Percentiles rank a stretch among this genome's conserved stretches.
These are phyloP conservation scores for Boechera stricta DNA, from an alignment of 345 rosid genomes.

Conservation along the genomic window DNA sequence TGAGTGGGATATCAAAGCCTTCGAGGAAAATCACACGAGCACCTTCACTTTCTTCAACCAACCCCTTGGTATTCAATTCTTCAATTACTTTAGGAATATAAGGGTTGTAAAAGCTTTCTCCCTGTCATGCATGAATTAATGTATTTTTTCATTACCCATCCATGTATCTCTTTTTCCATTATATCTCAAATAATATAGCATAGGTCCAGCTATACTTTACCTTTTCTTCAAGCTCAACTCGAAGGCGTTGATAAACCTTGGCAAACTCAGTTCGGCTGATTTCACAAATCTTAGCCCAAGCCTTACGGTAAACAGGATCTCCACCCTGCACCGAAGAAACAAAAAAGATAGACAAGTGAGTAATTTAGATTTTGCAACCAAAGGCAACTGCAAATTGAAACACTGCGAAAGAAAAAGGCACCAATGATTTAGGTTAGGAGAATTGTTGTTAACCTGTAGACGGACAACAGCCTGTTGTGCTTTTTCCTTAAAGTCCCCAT, in stretches of 20 bases:
- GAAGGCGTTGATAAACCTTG: constrained; percentile 80
- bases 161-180: constrained; percentile 14
- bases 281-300: constrained; percentile 84
- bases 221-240: constrained; percentile 85
- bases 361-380: constrained; percentile 19
- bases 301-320: constrained; percentile 70
- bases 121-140: constrained; percentile 56
- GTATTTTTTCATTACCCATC: constrained; percentile 15
- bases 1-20: constrained; percentile 84
- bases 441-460: constrained; percentile 68
- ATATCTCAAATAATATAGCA: constrained; percentile 15
- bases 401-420: constrained; percentile 18
- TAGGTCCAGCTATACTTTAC: constrained; percentile 44
- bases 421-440: neutral
- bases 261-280: constrained; percentile 82
- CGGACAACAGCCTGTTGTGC: constrained; percentile 94
- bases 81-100: constrained; percentile 68
- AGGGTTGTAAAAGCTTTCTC: constrained; percentile 97
- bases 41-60: constrained; percentile 86
- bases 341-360: neutral
- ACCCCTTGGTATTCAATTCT: constrained; percentile 59
- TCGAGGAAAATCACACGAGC: constrained; percentile 88
- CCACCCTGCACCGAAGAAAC: constrained; percentile 64
- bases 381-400: constrained; percentile 9
- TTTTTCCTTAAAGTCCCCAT: constrained; percentile 75